phyloP scores from a whole-genome alignment of 2,329 filamentous ascomycete genomes.

The Penicillium sp. region DNA sequence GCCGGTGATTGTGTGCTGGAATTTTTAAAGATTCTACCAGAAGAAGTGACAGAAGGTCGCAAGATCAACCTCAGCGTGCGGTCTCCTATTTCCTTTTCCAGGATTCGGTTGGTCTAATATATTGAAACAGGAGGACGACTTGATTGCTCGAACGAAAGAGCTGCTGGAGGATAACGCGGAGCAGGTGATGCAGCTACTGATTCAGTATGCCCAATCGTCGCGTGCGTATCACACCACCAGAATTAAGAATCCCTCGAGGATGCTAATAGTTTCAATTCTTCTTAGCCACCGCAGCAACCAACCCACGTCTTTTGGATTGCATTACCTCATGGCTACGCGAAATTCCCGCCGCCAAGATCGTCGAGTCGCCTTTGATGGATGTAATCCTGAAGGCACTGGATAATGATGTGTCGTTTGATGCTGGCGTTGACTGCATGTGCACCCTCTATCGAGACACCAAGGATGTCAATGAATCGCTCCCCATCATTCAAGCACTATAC shows the following conservation, averaged over 20 bases:
- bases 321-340: conserved; percentile 96
- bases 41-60: conserved; percentile 98
- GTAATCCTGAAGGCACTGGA: conserved; percentile 75
- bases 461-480: conserved; percentile 86
- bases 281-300: conserved; percentile 70
- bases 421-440: conserved; percentile 88
- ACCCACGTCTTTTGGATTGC: conserved; percentile 88
- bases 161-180: conserved; percentile 86
- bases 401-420: conserved; percentile 73
- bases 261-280: conserved; percentile 21
- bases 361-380: conserved; percentile 79
- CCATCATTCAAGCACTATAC: conserved; percentile 77
- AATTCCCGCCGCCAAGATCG: conserved; percentile 77
- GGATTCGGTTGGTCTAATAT: background rate
- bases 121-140: conserved; percentile 72
- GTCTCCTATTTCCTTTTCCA: conserved; percentile 62
- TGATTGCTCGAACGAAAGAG: conserved; percentile 79
- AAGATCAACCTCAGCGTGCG: conserved; percentile 86
- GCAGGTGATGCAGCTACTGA: conserved; percentile 80
- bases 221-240: conserved; percentile 50
- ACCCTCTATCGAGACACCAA: conserved; percentile 87
- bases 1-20: conserved; percentile 85
- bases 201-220: conserved; percentile 88
- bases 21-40: conserved; percentile 92
- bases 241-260: conserved; percentile 13